Evolutionary conservation across 2,329 filamentous ascomycete genomes (phyloP), one percentile per base, ranked within the genome.

Genomic region (Hymenoscyphus occultus): DNA sequence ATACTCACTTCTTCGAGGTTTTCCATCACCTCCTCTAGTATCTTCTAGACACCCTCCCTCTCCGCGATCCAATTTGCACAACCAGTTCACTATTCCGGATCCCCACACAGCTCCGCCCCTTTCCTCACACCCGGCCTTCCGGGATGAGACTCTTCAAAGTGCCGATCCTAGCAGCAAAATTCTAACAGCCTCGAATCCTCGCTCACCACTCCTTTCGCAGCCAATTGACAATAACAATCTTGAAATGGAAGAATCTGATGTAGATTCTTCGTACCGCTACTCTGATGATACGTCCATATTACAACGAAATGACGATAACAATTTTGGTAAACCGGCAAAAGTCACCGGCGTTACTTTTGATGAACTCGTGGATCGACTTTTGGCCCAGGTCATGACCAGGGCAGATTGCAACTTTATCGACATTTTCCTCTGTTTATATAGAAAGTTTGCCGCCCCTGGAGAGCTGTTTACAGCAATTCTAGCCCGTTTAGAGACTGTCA

Each of bases 351-450:
- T 87, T 19, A 80, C 80, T 2, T 86, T 89, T 70, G 87, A 90
- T 67, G 90, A 93, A 63, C 80, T 95, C 4, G 92, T 98, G 22
- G 92, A 97, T 77, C 89, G 93, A n/a, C 83, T 99, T 51, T 83
- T 98, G 31, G 85, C 89, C 0, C 85, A 91, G 67, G 91, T 91
- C 42, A 89, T 94, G 80, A 93, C 91, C 35, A 93, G 92, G 74
- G 84, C 89, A n/a, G 95, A 98, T 74, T 84, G 86, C 65, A 97
- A 97, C 76, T 99, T 97, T 74, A 85, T 86, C 1, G 87, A 93
- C 56, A 88, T 96, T 19, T 98, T 98, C 73, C 82, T 98, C 39
- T 97, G 94, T 69, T 81, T 98, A 14, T 98, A 98, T 78, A 90
- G 95, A 68, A 96, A 95, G 76, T 98, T 99, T 75, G 90, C 92